These are phyloP conservation scores for Gillenia trifoliata DNA, from an alignment of 306 rosid genomes.

Conservation along the genomic window DNA sequence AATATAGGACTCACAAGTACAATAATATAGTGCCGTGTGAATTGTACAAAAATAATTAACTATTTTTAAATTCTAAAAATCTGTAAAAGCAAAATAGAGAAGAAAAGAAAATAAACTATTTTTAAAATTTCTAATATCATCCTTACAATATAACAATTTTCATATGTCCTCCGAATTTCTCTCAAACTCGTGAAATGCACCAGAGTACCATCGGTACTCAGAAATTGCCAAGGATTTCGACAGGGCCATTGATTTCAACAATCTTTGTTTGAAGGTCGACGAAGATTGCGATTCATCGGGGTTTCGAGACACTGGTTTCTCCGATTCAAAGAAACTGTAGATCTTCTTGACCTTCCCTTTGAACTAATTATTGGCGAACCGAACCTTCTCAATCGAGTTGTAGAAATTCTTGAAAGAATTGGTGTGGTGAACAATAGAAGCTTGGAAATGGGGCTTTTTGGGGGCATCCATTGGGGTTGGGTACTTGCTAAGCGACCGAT, in stretches of 20 bases:
- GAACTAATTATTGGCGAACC: slow-evolving; percentile 46
- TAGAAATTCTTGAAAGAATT: slow-evolving; percentile 44
- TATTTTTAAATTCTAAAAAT: no score
- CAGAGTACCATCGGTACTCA: no score
- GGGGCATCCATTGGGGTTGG: slow-evolving; percentile 25
- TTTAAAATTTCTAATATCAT: no score
- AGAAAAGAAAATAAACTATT: no score
- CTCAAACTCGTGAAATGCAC: slow-evolving; percentile 70
- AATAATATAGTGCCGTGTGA: no score
- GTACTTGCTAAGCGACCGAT: slow-evolving; percentile 56
- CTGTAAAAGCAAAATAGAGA: no score
- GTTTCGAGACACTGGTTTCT: slow-evolving; percentile 16
- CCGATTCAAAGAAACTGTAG: slow-evolving; percentile 53
- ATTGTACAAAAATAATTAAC: no score
- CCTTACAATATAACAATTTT: slow-evolving; percentile 79
- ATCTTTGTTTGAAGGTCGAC: slow-evolving; percentile 25
- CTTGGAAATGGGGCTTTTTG: slow-evolving; percentile 28
- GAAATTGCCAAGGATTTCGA: slow-evolving; percentile 42
- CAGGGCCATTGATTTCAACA: slow-evolving; percentile 35
- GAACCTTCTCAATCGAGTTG: slow-evolving; percentile 52
- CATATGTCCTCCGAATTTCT: slow-evolving; percentile 79
- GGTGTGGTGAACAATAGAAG: slow-evolving; percentile 52
- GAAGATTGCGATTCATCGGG: slow-evolving; percentile 26
- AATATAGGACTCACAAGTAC: no score
- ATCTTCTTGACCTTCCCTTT: slow-evolving; percentile 83